phyloP scores from a whole-genome alignment of 2,329 filamentous ascomycete species.

The Aspergillus pseudonomiae region DNA sequence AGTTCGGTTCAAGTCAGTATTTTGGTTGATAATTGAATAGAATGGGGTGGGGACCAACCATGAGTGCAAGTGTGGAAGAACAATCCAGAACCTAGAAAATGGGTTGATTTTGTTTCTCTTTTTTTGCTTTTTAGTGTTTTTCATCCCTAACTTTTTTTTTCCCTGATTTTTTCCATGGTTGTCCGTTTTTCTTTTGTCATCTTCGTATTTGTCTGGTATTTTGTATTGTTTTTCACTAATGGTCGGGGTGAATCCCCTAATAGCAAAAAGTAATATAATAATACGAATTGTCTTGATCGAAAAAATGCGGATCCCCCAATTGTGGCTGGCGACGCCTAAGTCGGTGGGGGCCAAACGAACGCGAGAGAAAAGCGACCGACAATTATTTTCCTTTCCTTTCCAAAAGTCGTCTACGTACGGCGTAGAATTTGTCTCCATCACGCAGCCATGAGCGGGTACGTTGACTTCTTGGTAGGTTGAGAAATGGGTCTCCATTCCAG shows the following conservation, averaged over 20 bases:
- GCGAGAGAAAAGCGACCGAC: background rate
- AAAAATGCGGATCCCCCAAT: slow-evolving; percentile 15
- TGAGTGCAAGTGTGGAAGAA: background rate
- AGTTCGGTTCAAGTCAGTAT: background rate
- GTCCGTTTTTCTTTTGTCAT: background rate
- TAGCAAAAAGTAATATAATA: slow-evolving; percentile 7
- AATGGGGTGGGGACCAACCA: background rate
- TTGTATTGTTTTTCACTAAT: background rate
- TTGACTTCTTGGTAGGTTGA: background rate
- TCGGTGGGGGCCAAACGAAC: slow-evolving; percentile 21
- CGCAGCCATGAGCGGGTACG: background rate
- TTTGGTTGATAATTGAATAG: background rate
- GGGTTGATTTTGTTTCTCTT: background rate
- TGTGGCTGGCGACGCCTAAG: slow-evolving; percentile 21
- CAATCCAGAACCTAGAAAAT: background rate
- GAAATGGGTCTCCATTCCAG: background rate
- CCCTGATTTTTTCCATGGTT: background rate
- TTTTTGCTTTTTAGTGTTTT: background rate
- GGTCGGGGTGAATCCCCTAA: slow-evolving; percentile 2
- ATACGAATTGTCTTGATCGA: slow-evolving; percentile 7
- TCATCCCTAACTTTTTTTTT: background rate
- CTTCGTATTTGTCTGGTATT: background rate
- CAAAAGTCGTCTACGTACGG: background rate
- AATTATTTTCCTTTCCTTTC: background rate
- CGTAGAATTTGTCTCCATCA: background rate